Conservation (phyloP, 2,329 filamentous ascomycete genomes). For the Ambrosiella cleistominuta region DNA sequence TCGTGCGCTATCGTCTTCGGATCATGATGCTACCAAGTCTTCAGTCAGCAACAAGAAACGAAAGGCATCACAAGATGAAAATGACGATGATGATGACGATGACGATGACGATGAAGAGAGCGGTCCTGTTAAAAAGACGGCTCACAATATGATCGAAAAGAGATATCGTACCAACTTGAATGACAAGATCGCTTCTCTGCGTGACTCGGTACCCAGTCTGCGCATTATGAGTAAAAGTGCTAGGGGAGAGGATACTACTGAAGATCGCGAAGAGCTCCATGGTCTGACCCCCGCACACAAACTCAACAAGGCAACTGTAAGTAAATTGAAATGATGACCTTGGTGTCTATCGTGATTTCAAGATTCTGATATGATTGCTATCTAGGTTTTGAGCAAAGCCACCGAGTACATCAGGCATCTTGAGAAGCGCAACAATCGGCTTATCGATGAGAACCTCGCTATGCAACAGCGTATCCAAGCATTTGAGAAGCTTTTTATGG, state of each 20-base stretch:
- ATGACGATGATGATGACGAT: slow-evolving; percentile 37
- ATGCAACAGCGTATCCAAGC: slow-evolving; percentile 63
- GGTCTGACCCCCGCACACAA: slow-evolving; percentile 80
- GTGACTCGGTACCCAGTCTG: slow-evolving; percentile 81
- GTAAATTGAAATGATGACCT: neutral
- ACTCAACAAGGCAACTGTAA: slow-evolving; percentile 85
- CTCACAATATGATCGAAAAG: slow-evolving; percentile 98
- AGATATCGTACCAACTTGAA: slow-evolving; percentile 91
- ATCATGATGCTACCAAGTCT: slow-evolving; percentile 25
- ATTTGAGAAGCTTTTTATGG: slow-evolving; percentile 64
- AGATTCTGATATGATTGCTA: neutral
- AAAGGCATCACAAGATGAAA: slow-evolving; percentile 35
- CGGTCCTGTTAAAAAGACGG: slow-evolving; percentile 59
- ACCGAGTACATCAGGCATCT: slow-evolving; percentile 92
- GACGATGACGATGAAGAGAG: slow-evolving; percentile 44
- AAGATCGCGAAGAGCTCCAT: slow-evolving; percentile 64
- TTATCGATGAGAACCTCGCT: slow-evolving; percentile 63
- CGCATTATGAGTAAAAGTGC: slow-evolving; percentile 64
- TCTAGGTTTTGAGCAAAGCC: slow-evolving; percentile 70
- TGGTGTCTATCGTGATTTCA: neutral
- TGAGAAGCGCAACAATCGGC: slow-evolving; percentile 71
- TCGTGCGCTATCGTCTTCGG: slow-evolving; percentile 41
- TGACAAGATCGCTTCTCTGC: slow-evolving; percentile 83
- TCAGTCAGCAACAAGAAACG: slow-evolving; percentile 42
- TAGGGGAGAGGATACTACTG: slow-evolving; percentile 48